Conservation (phyloP, 1,284 basidiomycete species). For the Puccinia triticina region DNA sequence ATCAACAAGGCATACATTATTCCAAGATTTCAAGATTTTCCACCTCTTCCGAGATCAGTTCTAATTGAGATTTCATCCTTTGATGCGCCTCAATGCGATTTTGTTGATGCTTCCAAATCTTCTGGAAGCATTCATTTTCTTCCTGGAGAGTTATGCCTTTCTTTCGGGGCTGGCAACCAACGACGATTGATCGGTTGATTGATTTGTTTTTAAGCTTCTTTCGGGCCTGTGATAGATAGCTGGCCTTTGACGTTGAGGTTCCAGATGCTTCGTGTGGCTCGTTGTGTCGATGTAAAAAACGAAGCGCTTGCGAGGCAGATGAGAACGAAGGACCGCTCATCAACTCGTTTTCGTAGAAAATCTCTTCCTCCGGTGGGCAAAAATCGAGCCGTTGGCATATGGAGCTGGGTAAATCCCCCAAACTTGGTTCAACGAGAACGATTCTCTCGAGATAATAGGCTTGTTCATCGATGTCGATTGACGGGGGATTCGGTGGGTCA, state of each 20-base stretch:
- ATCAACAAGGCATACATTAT: neutral
- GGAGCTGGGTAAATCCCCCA: neutral
- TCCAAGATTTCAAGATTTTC: neutral
- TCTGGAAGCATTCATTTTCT: constrained; percentile 21
- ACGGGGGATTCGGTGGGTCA: neutral
- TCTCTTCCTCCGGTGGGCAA: neutral
- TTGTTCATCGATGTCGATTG: neutral
- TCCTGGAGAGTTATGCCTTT: neutral
- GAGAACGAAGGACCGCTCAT: neutral
- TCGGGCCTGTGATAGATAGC: constrained; percentile 7
- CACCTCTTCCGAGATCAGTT: constrained; percentile 19
- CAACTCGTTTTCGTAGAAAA: neutral
- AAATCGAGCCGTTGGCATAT: neutral
- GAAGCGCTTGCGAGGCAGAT: neutral
- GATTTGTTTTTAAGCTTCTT: neutral
- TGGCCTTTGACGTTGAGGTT: neutral
- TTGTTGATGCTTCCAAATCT: constrained; percentile 27
- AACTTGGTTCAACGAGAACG: too few species aligned
- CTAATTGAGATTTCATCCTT: neutral
- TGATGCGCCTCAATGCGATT: constrained; percentile 28
- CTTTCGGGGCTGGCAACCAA: constrained; percentile 14
- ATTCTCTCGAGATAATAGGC: neutral
- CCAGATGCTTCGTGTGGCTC: neutral
- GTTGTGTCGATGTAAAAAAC: neutral
- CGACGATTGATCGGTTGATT: neutral